Percentiles rank a stretch among this genome's conserved stretches.
Conservation (phyloP, 73 alveolate genomes). For the Tetrahymena thermophila region DNA sequence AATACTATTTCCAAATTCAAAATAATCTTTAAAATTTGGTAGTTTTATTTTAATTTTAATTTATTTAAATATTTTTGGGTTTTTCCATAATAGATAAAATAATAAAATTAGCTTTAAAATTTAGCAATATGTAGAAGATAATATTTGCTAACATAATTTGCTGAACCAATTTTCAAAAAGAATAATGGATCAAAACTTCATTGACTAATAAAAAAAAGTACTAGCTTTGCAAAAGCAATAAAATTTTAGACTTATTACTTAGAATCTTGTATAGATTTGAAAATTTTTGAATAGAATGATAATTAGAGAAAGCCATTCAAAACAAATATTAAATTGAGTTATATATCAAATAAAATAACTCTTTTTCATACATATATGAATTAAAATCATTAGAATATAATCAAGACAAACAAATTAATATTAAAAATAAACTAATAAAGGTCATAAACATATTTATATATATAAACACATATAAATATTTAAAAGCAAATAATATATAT, state of each 20-base stretch:
- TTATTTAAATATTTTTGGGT: too few relatives aligned
- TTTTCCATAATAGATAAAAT: too few relatives aligned
- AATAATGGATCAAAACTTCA: background rate
- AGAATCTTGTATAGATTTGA: background rate
- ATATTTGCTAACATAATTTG: background rate
- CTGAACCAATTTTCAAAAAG: background rate
- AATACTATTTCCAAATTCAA: too few relatives aligned
- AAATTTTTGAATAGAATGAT: background rate
- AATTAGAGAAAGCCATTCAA: background rate
- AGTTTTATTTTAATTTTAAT: too few relatives aligned
- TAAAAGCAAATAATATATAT: background rate
- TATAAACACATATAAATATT: too few relatives aligned
- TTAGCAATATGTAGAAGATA: too few relatives aligned
- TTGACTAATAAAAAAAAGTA: background rate
- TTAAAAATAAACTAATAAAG: background rate
- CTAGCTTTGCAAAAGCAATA: background rate
- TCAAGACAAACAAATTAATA: background rate
- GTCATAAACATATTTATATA: background rate
- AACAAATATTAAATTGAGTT: too few relatives aligned
- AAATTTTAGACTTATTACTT: too few relatives aligned
- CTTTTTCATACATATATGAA: background rate
- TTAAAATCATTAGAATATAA: background rate
- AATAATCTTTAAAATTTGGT: too few relatives aligned
- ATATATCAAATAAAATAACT: background rate
- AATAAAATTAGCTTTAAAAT: too few relatives aligned